These are phyloP conservation scores for Pseudoperonospora humuli DNA, from an alignment of 352 stramenopile species.

Conservation along the genomic window DNA sequence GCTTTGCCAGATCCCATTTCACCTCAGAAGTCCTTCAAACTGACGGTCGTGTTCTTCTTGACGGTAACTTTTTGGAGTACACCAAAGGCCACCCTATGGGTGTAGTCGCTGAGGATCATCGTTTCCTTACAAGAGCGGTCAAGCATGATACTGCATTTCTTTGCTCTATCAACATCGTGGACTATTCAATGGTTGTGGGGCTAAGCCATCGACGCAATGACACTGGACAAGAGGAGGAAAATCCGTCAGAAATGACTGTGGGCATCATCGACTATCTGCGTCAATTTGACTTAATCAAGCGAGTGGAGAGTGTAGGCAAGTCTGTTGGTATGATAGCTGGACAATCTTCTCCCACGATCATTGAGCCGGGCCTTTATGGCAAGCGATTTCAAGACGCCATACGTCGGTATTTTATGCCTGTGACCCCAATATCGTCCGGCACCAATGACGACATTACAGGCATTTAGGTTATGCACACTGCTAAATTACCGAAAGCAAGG, in stretches of 20 bases:
- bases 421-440: conserved; percentile 73
- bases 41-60: conserved; percentile 52
- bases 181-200: conserved; percentile 98
- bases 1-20: conserved; percentile 70
- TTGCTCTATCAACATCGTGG: conserved; percentile 97
- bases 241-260: conserved; percentile 84
- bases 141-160: conserved; percentile 97
- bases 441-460: conserved; percentile 31
- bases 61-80: conserved; percentile 83
- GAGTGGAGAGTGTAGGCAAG: conserved; percentile 97
- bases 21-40: conserved; percentile 19
- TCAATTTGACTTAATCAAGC: conserved; percentile 98
- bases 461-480: background rate
- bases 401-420: conserved; percentile 95
- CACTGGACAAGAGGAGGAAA: conserved; percentile 15
- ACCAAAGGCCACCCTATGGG: conserved; percentile 68
- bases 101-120: conserved; percentile 62
- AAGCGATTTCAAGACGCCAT: conserved; percentile 94
- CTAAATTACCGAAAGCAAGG: conserved; percentile 5
- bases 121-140: conserved; percentile 82
- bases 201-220: conserved; percentile 42
- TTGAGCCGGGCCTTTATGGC: conserved; percentile 94
- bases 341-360: conserved; percentile 95
- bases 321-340: conserved; percentile 97
- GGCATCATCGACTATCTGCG: conserved; percentile 99